Conservation (phyloP, 495 filamentous ascomycete species). For the Daldinia vernicosa region DNA sequence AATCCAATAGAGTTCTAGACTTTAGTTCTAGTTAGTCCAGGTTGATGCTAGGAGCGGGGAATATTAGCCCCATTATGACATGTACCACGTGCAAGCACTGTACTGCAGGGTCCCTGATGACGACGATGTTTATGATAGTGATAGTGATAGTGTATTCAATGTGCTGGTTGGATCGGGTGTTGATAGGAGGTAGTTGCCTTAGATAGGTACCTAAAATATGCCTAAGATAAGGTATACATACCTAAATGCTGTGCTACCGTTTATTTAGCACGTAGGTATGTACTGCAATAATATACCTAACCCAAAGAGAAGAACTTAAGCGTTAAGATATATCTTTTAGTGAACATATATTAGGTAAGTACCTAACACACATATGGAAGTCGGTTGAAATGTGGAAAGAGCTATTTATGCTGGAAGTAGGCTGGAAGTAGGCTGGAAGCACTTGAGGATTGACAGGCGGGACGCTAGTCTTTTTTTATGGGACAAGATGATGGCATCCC, state of each 20-base stretch:
- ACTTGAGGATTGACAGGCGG: neutral
- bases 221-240: conserved; percentile 9
- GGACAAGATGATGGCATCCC: neutral
- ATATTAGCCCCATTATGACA: conserved; percentile 9
- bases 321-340: neutral
- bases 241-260: conserved; percentile 14
- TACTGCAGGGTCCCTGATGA: conserved; percentile 36
- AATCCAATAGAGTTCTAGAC: conserved; percentile 35
- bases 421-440: too few relatives aligned
- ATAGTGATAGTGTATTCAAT: neutral
- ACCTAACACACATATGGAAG: too few relatives aligned
- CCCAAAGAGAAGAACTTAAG: neutral
- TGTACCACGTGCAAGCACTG: conserved; percentile 37
- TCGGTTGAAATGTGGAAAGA: neutral
- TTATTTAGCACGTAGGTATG: conserved; percentile 9
- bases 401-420: too few relatives aligned
- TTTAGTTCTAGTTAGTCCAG: conserved; percentile 22
- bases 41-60: conserved; percentile 26
- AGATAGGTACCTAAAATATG: neutral
- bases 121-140: conserved; percentile 2
- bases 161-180: neutral
- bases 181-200: neutral
- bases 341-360: neutral
- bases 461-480: conserved; percentile 9
- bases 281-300: too few relatives aligned